A percentile compares a stretch with the other conserved stretches of the same genome.
Evolutionary conservation across 768 basidiomycete genomes (phyloP).

Genomic region (Boletus vinaceobasis): DNA sequence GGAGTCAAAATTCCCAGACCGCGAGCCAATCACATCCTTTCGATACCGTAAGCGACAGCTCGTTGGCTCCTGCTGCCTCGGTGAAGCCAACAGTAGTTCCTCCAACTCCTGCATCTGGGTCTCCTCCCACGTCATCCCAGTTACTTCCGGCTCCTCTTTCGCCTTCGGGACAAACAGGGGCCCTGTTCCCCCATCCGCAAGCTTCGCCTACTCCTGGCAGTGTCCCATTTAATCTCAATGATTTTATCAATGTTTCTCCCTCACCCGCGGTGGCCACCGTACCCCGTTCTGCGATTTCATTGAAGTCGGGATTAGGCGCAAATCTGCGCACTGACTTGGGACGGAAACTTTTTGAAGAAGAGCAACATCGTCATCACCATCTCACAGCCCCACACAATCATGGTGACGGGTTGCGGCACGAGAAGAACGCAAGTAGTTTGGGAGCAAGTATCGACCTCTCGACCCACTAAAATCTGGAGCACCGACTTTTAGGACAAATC

Average conservation of each 20-base stretch:
- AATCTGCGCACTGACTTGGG: constrained; percentile 63
- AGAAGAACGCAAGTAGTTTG: constrained; percentile 23
- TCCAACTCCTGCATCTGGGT: constrained; percentile 30
- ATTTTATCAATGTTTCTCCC: constrained; percentile 72
- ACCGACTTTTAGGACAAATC: constrained; percentile 1
- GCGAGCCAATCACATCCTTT: constrained; percentile 14
- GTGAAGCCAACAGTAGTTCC: constrained; percentile 34
- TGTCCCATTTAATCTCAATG: constrained; percentile 59
- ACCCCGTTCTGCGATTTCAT: constrained; percentile 30
- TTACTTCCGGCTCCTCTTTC: constrained; percentile 25
- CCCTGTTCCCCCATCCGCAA: constrained; percentile 25
- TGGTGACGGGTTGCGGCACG: constrained; percentile 24
- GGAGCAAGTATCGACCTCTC: constrained; percentile 33
- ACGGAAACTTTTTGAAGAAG: constrained; percentile 67
- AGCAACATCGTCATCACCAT: constrained; percentile 48
- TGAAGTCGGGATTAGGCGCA: constrained; percentile 38
- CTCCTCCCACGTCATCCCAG: constrained; percentile 22
- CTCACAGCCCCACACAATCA: constrained; percentile 10
- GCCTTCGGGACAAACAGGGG: constrained; percentile 22
- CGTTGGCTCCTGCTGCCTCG: constrained; percentile 25
- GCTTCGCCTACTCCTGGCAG: constrained; percentile 36
- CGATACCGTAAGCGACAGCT: constrained; percentile 14
- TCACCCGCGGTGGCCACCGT: constrained; percentile 45
- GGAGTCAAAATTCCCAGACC: constrained; percentile 26
- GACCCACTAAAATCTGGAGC: constrained; percentile 18